Percentiles rank a stretch among this genome's conserved stretches.
phyloP scores from a whole-genome alignment of 129 eudicot species.

The Logfia minima region DNA sequence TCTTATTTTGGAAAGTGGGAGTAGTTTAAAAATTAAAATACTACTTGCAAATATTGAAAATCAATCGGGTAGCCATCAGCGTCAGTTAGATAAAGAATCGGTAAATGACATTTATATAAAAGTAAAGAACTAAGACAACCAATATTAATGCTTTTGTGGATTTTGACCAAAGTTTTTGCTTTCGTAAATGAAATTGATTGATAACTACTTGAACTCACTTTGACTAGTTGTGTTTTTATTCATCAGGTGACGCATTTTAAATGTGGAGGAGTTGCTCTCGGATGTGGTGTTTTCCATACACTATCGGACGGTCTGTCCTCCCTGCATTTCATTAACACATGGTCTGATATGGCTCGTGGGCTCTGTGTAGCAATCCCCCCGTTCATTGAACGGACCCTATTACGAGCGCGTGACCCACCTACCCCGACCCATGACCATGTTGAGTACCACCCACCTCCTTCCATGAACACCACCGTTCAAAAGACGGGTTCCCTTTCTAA shows the following conservation, averaged over 20 bases:
- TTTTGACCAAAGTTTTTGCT: background rate
- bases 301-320: conserved; percentile 51
- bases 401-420: conserved; percentile 59
- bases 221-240: background rate
- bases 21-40: background rate
- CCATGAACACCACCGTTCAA: conserved; percentile 17
- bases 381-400: conserved; percentile 65
- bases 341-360: conserved; percentile 66
- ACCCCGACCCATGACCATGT: conserved; percentile 45
- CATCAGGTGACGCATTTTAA: conserved; percentile 53
- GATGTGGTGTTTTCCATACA: conserved; percentile 48
- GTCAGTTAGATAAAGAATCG: conserved; percentile 4
- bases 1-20: too few species aligned
- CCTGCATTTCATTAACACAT: conserved; percentile 57
- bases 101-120: background rate
- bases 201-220: background rate
- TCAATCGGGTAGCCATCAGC: background rate
- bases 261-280: conserved; percentile 61
- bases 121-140: background rate
- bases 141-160: background rate
- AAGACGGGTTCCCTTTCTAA: conserved; percentile 24
- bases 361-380: conserved; percentile 56
- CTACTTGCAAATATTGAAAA: background rate
- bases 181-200: background rate
- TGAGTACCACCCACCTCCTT: conserved; percentile 60